A percentile compares a stretch with the other conserved stretches of the same genome.
Evolutionary conservation across 495 filamentous ascomycete species (phyloP).

Genomic region (Bacidia rubella): DNA sequence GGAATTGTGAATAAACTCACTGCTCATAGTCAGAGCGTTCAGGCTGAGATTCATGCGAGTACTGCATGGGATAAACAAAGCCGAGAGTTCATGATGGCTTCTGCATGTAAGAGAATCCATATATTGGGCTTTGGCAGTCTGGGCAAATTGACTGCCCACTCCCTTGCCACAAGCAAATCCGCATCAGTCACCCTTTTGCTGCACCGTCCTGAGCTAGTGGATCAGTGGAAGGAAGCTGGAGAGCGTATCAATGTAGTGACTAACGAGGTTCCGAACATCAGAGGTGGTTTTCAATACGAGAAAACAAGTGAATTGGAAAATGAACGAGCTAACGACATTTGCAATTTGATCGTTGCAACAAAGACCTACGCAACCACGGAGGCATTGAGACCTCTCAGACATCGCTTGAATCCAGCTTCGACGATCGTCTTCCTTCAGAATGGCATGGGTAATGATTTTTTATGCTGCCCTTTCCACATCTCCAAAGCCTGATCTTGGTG

Average conservation of each 20-base stretch:
- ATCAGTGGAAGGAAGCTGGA: conserved; percentile 2
- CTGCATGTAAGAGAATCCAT: no score
- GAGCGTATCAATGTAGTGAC: conserved; percentile 21
- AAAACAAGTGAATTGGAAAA: no score
- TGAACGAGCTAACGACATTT: no score
- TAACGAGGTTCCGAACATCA: conserved; percentile 23
- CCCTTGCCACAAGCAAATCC: conserved; percentile 39
- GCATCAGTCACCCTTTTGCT: conserved; percentile 46
- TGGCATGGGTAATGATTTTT: no score
- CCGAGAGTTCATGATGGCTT: no score
- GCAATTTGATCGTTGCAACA: conserved; percentile 62
- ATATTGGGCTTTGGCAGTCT: conserved; percentile 46
- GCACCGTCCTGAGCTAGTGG: conserved; percentile 20
- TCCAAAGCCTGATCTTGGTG: no score
- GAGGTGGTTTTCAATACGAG: conserved; percentile 33
- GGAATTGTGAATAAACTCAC: no score
- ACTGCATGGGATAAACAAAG: no score
- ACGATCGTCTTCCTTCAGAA: conserved; percentile 74
- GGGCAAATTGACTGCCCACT: conserved; percentile 47
- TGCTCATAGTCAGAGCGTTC: no score
- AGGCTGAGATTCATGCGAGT: no score
- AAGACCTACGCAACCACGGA: conserved; percentile 42
- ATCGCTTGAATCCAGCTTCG: conserved; percentile 55
- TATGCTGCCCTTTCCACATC: no score
- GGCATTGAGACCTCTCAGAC: conserved; percentile 42